These are phyloP conservation scores for Yamadazyma scolyti DNA, from an alignment of 805 yeast species.

Conservation along the genomic window DNA sequence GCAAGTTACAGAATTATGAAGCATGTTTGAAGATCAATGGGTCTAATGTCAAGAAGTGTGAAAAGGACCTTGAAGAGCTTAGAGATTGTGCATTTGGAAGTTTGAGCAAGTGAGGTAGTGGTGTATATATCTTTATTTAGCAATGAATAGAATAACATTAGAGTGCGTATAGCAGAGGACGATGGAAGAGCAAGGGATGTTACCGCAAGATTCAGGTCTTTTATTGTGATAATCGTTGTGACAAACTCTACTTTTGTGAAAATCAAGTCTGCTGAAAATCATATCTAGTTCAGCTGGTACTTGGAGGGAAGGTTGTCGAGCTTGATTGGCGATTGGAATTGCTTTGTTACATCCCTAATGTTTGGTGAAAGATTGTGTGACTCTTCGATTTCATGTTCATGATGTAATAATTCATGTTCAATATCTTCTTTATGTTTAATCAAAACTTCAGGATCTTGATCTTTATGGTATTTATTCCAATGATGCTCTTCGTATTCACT, in stretches of 20 bases:
- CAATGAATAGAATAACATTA: conserved; percentile 1
- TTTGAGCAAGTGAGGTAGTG: conserved; percentile 13
- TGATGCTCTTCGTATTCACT: conserved; percentile 92
- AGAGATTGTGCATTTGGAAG: conserved; percentile 59
- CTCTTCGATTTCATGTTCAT: conserved; percentile 79
- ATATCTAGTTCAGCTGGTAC: too few relatives aligned
- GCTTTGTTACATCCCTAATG: conserved; percentile 26
- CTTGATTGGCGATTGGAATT: conserved; percentile 25
- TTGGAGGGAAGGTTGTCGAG: conserved; percentile 29
- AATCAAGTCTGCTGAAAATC: too few relatives aligned
- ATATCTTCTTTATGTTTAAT: conserved; percentile 83
- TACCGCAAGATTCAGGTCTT: too few relatives aligned
- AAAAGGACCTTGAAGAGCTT: conserved; percentile 48
- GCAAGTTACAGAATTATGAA: conserved; percentile 59
- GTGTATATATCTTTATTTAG: background rate
- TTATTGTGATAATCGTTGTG: too few relatives aligned
- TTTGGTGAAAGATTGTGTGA: conserved; percentile 28
- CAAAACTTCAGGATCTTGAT: conserved; percentile 78
- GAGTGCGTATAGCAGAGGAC: background rate
- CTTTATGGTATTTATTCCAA: conserved; percentile 78
- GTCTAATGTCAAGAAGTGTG: conserved; percentile 48
- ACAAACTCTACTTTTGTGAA: too few relatives aligned
- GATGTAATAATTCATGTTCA: conserved; percentile 82
- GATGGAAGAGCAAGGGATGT: background rate
- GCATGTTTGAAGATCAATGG: conserved; percentile 52